Evolutionary conservation across 192 early-diverging fungal genomes (phyloP), one percentile per base, ranked within the genome.

Genomic region (Allomyces arbusculus): DNA sequence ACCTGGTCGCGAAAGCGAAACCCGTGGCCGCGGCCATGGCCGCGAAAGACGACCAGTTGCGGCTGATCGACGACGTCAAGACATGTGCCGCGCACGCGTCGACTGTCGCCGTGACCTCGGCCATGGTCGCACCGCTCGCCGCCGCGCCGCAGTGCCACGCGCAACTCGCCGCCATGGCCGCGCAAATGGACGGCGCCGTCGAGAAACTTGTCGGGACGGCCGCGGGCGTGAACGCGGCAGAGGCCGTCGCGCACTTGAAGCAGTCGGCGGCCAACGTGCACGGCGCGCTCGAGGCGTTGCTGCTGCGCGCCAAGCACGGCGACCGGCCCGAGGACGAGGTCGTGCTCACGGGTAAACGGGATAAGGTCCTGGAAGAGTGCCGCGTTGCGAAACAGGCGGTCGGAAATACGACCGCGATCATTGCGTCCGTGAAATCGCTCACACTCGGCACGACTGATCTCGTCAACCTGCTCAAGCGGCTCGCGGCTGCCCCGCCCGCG

Each of bases 401-500:
- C 33, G 33, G 33, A 8, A n/a, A 58, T 3, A n/a, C 50, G 16
- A 77, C 84, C 40, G 73, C 63, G 11, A 70, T 84, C 63, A 69
- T 83, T 14, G 62, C 63, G 24, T 24, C 45, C n/a, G 79, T 81
- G 1, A 74, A 77, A 50, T 73, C 79, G 22, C 65, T 82, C 23
- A 80, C 82, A 1, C 23, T 77, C 0, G 72, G 68, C 45, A 67
- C 71, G 1, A 83, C 76, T 33, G 72, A 78, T 24, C 76, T 75
- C 61, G 78, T 80, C 25, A 75, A 79, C 24, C 69, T 77, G 50
- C 62, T 84, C 16, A 81, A 81, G 66, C 44, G 63, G 8, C 64
- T 67, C n/a, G 75, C 71, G 3, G 50, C 50, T 20, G 20, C 50
- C 0, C 16, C 20, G 50, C 16, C 50, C 3, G 50, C 50, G 0